Conservation (phyloP, 2,329 filamentous ascomycete genomes). For the Erysiphe neolycopersici region DNA sequence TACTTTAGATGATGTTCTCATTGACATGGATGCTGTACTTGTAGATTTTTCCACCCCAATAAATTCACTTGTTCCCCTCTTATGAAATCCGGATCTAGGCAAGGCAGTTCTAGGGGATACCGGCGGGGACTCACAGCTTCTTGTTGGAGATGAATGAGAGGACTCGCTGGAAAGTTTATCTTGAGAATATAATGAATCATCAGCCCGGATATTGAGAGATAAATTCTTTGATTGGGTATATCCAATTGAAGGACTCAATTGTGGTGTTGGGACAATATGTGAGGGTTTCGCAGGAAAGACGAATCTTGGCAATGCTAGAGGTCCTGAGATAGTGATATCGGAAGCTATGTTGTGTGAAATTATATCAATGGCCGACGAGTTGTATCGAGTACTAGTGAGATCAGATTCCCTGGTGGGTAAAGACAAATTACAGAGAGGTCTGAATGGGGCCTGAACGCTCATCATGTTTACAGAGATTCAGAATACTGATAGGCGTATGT, state of each 20-base stretch:
- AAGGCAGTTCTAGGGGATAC: constrained; percentile 22
- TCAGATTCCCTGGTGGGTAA: constrained; percentile 3
- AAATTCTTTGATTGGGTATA: not conserved
- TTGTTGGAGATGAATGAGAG: constrained; percentile 6
- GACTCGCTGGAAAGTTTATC: not conserved
- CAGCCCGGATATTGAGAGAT: not conserved
- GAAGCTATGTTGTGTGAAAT: not conserved
- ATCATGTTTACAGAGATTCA: constrained; percentile 3
- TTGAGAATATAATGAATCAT: not conserved
- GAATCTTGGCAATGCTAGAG: constrained; percentile 8
- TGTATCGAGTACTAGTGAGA: constrained; percentile 2
- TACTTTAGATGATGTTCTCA: constrained; percentile 2
- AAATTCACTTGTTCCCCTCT: constrained; percentile 63
- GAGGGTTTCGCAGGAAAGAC: constrained; percentile 7
- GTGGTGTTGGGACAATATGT: constrained; percentile 4
- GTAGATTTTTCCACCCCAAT: constrained; percentile 27
- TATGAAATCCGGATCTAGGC: constrained; percentile 32
- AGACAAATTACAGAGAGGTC: constrained; percentile 2
- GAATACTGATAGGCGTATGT: too few relatives aligned
- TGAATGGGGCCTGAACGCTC: constrained; percentile 2
- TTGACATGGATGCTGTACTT: constrained; percentile 29
- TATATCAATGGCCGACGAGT: not conserved
- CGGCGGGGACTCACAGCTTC: constrained; percentile 14
- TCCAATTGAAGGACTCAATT: not conserved
- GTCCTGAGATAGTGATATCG: constrained; percentile 3